Conservation (phyloP, 2,329 filamentous ascomycete species). For the Fusarium heterosporum region DNA sequence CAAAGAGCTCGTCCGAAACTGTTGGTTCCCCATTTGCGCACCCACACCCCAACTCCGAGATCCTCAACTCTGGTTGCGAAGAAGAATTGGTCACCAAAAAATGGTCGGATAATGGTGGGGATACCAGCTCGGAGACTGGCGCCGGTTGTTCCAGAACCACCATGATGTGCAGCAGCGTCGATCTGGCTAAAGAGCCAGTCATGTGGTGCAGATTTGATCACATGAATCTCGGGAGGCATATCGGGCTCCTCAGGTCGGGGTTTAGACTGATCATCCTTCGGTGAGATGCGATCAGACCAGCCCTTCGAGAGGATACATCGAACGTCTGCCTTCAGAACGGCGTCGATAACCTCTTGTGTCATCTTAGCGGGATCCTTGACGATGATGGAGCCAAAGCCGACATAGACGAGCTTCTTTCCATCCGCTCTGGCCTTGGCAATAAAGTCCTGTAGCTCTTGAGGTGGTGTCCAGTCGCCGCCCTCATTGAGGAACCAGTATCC, state of each 20-base stretch:
- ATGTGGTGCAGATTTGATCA: constrained; percentile 91
- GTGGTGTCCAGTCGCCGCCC: constrained; percentile 74
- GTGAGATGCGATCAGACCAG: constrained; percentile 85
- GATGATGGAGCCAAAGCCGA: constrained; percentile 96
- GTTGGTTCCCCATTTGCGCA: constrained; percentile 90
- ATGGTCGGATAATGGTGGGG: constrained; percentile 94
- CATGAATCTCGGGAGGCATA: constrained; percentile 82
- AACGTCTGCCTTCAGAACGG: constrained; percentile 90
- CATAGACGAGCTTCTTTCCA: constrained; percentile 92
- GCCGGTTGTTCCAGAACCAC: constrained; percentile 93
- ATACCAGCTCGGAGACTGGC: constrained; percentile 91
- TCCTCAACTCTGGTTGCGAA: constrained; percentile 92
- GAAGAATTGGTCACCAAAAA: constrained; percentile 98
- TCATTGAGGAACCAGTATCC: constrained; percentile 99
- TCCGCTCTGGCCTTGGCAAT: constrained; percentile 86
- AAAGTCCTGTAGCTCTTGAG: constrained; percentile 80
- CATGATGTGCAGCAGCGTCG: constrained; percentile 94
- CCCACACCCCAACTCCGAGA: constrained; percentile 87
- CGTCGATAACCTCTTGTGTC: constrained; percentile 92
- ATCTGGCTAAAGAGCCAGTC: constrained; percentile 97
- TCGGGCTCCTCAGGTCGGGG: constrained; percentile 71
- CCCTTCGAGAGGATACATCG: constrained; percentile 96
- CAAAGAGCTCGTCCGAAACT: constrained; percentile 88
- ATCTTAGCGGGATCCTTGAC: constrained; percentile 89
- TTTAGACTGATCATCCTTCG: constrained; percentile 57